Base-by-base conservation (phyloP, 2,329 filamentous ascomycete species). In the Huntiella decipiens region DNA sequence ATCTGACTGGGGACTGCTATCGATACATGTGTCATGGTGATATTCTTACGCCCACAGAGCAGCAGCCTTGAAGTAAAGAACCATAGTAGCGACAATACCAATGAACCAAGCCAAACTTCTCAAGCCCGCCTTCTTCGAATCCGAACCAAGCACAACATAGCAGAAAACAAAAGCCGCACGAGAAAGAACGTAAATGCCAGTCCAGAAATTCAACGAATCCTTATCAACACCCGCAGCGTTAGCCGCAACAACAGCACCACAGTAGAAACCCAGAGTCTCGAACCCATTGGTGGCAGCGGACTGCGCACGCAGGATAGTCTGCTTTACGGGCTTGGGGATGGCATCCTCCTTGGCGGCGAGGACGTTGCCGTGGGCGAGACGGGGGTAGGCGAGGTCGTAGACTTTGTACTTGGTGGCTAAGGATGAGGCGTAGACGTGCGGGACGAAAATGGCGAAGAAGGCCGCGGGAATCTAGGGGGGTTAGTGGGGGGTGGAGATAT, bases 241-340 rank as follows among this genome's bases (percentile, higher is more conserved):
- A 51, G 63, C 67, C 12, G 67, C 67, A 34, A 64, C 57, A 13
- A 71, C 59, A 36, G 56, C 61, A 3, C 60, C 60, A 10, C 64
- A 60, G 53, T 60, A 67, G 51, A 66, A 53, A 41, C 62, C 63
- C 8, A 69, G 50, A 3, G 62, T 64, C 56, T 69, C 66, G 51
- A 65, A 60, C 50, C 58, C 62, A 53, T 69, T 69, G 35, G 57
- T 54, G 4, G 58, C 53, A 4, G 67, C 65, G 16, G 68, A 67
- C 54, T 78, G 67, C 22, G 67, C 63, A 43, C 71, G 66, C 37
- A 74, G 56, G 28, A 70, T 61, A 45, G 65, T 64, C 54, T 73
- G 74, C 54, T 77, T 71, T 19, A 58, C 60, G 32, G 52, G 39
- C 40, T 58, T 57, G 44, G 57, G 54, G 1, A 62, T 44, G 13